These are phyloP conservation scores for Lentinula raphanica DNA, from an alignment of 768 basidiomycete genomes.

Conservation along the genomic window DNA sequence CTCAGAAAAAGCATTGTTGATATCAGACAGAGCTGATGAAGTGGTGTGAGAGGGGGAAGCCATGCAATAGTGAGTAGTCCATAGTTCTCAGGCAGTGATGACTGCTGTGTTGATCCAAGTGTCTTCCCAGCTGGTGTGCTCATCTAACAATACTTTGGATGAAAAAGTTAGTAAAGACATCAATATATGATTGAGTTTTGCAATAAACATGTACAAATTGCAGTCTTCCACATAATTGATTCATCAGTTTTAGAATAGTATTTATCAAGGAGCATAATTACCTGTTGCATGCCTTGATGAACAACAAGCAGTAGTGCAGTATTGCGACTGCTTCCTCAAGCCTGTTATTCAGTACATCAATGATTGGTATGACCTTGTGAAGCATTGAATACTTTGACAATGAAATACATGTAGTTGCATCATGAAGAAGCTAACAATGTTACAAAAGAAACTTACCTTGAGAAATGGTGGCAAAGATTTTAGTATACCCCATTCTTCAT, in stretches of 20 bases:
- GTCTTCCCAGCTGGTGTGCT: not conserved
- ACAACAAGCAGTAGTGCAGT: not conserved
- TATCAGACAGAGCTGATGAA: no score
- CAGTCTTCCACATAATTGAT: not conserved
- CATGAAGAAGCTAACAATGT: not conserved
- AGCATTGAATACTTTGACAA: not conserved
- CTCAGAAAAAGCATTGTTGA: no score
- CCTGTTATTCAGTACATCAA: not conserved
- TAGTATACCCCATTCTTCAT: not conserved
- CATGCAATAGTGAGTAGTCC: not conserved
- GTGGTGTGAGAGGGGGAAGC: not conserved
- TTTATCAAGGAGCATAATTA: not conserved
- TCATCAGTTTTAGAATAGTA: not conserved
- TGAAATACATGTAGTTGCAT: not conserved
- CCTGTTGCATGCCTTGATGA: not conserved
- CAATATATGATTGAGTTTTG: not conserved
- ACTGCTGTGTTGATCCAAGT: not conserved
- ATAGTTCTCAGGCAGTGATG: not conserved
- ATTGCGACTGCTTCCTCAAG: not conserved
- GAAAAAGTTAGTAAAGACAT: not conserved
- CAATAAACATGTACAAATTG: not conserved
- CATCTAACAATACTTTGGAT: not conserved
- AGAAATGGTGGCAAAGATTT: not conserved
- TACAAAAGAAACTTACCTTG: not conserved
- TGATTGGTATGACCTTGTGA: not conserved